Percentiles rank a stretch among this genome's conserved stretches.
These are phyloP conservation scores for Metschnikowia lunata DNA, from an alignment of 805 yeast genomes.

Conservation along the genomic window DNA sequence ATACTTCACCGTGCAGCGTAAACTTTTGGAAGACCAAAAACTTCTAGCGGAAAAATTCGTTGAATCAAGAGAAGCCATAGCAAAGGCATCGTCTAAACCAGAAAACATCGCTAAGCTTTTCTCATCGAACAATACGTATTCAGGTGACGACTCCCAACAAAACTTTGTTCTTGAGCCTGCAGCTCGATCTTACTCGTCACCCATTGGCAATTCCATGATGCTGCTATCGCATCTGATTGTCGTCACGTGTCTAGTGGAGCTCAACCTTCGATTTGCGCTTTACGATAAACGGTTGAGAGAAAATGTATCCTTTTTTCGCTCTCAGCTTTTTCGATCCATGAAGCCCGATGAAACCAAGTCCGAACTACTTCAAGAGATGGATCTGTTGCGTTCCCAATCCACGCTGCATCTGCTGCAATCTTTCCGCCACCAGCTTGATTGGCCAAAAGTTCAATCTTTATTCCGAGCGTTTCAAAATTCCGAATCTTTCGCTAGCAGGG, in stretches of 20 bases:
- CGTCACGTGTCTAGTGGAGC: constrained; percentile 26
- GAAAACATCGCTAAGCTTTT: constrained; percentile 11
- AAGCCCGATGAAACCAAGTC: constrained; percentile 14
- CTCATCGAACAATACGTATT: not conserved
- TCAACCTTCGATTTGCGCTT: constrained; percentile 23
- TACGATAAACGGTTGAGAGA: constrained; percentile 5
- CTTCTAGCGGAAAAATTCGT: constrained; percentile 1
- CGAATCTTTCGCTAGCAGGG: constrained; percentile 22
- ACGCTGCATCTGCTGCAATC: not conserved
- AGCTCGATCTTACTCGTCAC: constrained; percentile 11
- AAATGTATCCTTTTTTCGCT: constrained; percentile 13
- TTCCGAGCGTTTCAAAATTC: constrained; percentile 11
- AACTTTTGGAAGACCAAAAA: not conserved
- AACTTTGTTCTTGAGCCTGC: not conserved
- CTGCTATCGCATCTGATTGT: constrained; percentile 21
- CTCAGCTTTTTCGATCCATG: constrained; percentile 18
- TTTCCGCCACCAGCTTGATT: constrained; percentile 1
- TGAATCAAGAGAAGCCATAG: constrained; percentile 1
- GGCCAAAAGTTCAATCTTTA: constrained; percentile 2
- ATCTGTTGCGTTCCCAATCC: not conserved
- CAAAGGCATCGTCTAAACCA: not conserved
- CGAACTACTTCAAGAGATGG: constrained; percentile 18
- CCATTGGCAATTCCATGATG: constrained; percentile 22
- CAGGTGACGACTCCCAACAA: not conserved
- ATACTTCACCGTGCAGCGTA: not conserved